Conservation (phyloP, 176 grass and related monocot genomes). For the Oryza meridionalis region DNA sequence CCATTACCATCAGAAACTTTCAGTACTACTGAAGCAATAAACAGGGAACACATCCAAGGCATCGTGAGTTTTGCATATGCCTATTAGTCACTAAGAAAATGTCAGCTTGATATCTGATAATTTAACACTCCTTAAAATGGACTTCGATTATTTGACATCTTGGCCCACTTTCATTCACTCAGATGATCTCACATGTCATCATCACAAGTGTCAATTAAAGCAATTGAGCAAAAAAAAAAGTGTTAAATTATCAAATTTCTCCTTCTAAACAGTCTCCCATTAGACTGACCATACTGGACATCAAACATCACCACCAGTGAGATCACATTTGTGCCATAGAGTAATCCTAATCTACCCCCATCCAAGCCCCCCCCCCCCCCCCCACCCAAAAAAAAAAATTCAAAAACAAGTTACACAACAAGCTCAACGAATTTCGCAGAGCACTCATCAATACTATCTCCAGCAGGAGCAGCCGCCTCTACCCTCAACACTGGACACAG, state of each 20-base stretch:
- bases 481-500: not conserved
- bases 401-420: no score
- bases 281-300: not conserved
- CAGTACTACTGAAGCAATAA: not conserved
- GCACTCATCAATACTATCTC: not conserved
- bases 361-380: not conserved
- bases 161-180: no score
- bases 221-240: no score
- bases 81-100: not conserved
- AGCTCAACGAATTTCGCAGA: not conserved
- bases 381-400: no score
- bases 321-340: not conserved
- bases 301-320: not conserved
- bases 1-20: not conserved
- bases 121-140: no score
- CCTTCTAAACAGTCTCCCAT: not conserved
- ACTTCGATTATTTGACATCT: no score
- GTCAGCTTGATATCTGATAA: not conserved
- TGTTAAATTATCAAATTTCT: no score
- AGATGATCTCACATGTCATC: no score
- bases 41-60: not conserved
- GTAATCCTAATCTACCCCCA: conserved; percentile 1
- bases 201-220: no score
- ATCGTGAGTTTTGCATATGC: not conserved
- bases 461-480: not conserved